phyloP scores from a whole-genome alignment of 2,329 filamentous ascomycete species.

The Endocalyx cinctus region DNA sequence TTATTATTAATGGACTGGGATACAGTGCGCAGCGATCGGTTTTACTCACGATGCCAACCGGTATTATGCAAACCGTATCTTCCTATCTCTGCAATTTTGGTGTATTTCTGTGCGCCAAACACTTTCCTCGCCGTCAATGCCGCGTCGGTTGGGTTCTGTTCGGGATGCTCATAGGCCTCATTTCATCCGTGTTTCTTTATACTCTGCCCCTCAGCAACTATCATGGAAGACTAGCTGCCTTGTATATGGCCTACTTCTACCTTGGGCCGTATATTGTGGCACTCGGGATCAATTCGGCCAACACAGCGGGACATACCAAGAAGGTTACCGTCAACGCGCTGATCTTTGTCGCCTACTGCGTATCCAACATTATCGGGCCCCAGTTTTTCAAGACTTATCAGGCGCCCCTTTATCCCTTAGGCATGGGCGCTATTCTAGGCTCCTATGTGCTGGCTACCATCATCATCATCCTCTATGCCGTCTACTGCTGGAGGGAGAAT shows the following conservation, averaged over 20 bases:
- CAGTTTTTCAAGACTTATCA: slow-evolving; percentile 12
- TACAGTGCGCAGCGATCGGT: slow-evolving; percentile 21
- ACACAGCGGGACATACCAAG: slow-evolving; percentile 15
- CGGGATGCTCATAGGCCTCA: slow-evolving; percentile 18
- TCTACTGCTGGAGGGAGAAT: neutral
- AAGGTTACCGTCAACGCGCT: slow-evolving; percentile 14
- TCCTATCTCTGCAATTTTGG: slow-evolving; percentile 28
- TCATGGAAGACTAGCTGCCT: slow-evolving; percentile 9
- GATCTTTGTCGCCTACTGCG: slow-evolving; percentile 16
- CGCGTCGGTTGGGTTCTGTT: slow-evolving; percentile 12
- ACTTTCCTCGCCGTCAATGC: slow-evolving; percentile 11
- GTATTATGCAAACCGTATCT: slow-evolving; percentile 21
- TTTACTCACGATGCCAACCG: slow-evolving; percentile 21
- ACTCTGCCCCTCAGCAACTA: slow-evolving; percentile 5
- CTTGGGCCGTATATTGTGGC: neutral
- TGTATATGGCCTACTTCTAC: slow-evolving; percentile 8
- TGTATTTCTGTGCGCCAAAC: slow-evolving; percentile 23
- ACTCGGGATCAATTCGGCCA: slow-evolving; percentile 7
- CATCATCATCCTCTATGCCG: neutral
- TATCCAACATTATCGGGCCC: slow-evolving; percentile 21
- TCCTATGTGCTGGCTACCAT: neutral
- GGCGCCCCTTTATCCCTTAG: slow-evolving; percentile 1
- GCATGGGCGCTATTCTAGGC: neutral
- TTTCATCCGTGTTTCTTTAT: slow-evolving; percentile 10
- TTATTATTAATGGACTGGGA: slow-evolving; percentile 30